phyloP scores from a whole-genome alignment of 495 filamentous ascomycete genomes.

The Tetracladium marchalianum region DNA sequence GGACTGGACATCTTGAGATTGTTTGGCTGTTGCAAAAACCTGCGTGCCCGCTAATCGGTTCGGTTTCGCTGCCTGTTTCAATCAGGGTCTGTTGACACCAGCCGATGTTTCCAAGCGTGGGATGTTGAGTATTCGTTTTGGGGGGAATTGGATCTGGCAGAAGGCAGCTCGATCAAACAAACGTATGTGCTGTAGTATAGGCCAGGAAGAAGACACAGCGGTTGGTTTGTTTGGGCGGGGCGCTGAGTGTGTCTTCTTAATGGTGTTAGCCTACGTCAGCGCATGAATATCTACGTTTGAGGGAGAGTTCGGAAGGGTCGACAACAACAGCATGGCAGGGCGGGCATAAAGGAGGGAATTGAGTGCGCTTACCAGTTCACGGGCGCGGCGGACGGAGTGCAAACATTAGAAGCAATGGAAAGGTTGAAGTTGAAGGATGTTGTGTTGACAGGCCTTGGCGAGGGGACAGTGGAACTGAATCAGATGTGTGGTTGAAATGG shows the following conservation, averaged over 20 bases:
- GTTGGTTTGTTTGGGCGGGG: conserved; percentile 8
- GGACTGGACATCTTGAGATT: conserved; percentile 55
- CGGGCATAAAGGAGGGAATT: neutral
- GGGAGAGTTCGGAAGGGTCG: neutral
- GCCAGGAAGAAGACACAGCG: conserved; percentile 2
- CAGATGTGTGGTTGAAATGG: too few species aligned
- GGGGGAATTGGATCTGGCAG: conserved; percentile 5
- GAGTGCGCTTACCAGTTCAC: too few species aligned
- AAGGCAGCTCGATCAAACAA: neutral
- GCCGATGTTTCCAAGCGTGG: neutral
- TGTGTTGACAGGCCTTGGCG: too few species aligned
- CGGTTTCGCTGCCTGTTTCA: too few species aligned
- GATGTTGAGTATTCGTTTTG: neutral
- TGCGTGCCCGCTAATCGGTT: neutral
- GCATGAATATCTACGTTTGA: conserved; percentile 15
- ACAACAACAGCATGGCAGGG: neutral
- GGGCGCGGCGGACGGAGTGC: too few species aligned
- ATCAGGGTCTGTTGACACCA: neutral
- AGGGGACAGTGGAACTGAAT: too few species aligned
- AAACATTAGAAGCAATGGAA: too few species aligned
- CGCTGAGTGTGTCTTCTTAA: conserved; percentile 16
- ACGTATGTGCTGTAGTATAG: conserved; percentile 13
- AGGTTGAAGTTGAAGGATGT: too few species aligned
- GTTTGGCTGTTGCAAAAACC: neutral
- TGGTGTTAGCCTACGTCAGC: conserved; percentile 22